A percentile compares a stretch with the other conserved stretches of the same genome.
These are phyloP conservation scores for Stemphylium vesicarium DNA, from an alignment of 2,329 filamentous ascomycete genomes.

Conservation along the genomic window DNA sequence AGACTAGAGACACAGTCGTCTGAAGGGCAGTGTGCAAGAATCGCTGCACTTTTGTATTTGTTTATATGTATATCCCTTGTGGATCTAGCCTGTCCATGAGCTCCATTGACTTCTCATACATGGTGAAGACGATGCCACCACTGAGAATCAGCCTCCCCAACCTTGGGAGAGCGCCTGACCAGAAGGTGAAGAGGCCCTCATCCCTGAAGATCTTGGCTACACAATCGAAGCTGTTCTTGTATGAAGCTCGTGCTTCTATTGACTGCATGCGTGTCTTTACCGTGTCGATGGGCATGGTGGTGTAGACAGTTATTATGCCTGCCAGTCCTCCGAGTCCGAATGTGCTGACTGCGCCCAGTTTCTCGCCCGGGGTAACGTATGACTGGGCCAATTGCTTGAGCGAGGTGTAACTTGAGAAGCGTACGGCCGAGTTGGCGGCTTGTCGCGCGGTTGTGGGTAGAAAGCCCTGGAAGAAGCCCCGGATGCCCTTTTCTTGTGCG, in stretches of 20 bases:
- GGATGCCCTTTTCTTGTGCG: slow-evolving; percentile 81
- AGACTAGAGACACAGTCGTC: too few relatives aligned
- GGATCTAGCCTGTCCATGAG: slow-evolving; percentile 81
- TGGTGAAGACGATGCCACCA: slow-evolving; percentile 96
- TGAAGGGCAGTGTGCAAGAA: too few relatives aligned
- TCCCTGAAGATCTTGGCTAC: slow-evolving; percentile 83
- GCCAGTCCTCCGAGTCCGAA: slow-evolving; percentile 91
- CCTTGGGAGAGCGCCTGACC: slow-evolving; percentile 89
- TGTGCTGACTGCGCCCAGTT: slow-evolving; percentile 84
- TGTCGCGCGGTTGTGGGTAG: slow-evolving; percentile 93
- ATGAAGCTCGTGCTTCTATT: slow-evolving; percentile 78
- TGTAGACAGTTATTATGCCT: slow-evolving; percentile 85
- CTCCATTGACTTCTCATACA: slow-evolving; percentile 97
- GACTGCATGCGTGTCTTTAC: slow-evolving; percentile 98
- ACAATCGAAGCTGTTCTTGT: slow-evolving; percentile 88
- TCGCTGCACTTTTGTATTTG: neutral
- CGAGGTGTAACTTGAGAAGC: slow-evolving; percentile 89
- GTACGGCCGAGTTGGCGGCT: slow-evolving; percentile 89
- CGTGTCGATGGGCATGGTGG: slow-evolving; percentile 79
- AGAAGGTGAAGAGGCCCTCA: slow-evolving; percentile 88
- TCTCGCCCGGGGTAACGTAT: slow-evolving; percentile 93
- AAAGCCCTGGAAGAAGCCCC: slow-evolving; percentile 97
- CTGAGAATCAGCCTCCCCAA: slow-evolving; percentile 85
- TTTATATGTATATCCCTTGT: slow-evolving; percentile 77
- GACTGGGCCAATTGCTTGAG: slow-evolving; percentile 90